Percentiles rank a stretch among this genome's conserved stretches.
Conservation (phyloP, 306 rosid genomes). For the Acacia acuminata region DNA sequence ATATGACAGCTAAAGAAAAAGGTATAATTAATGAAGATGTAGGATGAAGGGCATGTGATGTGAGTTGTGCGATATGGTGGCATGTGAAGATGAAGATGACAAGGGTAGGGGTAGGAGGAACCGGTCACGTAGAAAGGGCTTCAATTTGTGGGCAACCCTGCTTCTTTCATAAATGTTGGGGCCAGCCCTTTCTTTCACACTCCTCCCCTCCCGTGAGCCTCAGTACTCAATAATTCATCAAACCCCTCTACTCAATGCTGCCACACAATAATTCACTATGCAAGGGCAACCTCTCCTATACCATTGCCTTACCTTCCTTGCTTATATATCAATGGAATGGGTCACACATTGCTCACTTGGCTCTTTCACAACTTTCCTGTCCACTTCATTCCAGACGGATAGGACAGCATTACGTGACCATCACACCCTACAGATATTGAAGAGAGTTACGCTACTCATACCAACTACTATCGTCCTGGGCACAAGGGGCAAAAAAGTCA, state of each 20-base stretch:
- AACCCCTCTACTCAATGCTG: neutral
- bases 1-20: neutral
- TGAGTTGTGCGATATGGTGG: neutral
- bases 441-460: neutral
- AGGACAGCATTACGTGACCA: constrained; percentile 15
- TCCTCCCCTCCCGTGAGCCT: constrained; percentile 25
- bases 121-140: neutral
- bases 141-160: neutral
- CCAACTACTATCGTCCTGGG: neutral
- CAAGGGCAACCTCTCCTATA: neutral
- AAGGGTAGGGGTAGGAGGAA: neutral
- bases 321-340: neutral
- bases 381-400: neutral
- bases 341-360: neutral
- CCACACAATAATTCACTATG: neutral
- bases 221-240: constrained; percentile 21
- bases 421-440: neutral
- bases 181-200: neutral
- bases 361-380: constrained; percentile 20
- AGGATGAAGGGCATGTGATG: neutral
- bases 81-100: constrained; percentile 2
- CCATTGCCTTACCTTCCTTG: neutral
- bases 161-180: constrained; percentile 21
- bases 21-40: neutral
- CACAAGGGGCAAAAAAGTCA: neutral